Evolutionary conservation across 768 basidiomycete species (phyloP), one percentile per base, ranked within the genome.

Genomic region (Russula olivacea): DNA sequence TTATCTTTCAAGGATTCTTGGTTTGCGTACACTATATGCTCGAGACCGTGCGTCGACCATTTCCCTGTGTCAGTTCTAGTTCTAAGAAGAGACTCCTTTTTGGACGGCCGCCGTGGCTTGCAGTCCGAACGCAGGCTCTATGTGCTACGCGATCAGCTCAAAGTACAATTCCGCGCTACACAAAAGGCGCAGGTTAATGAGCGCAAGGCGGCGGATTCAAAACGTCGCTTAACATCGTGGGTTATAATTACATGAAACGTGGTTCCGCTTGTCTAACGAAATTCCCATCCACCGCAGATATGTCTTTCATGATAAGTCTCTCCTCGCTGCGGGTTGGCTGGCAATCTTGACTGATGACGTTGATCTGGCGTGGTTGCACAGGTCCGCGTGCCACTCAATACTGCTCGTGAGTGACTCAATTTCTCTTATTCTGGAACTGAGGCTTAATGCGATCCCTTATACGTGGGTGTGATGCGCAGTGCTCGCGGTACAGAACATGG

Each of bases 401-500:
- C 88, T 48, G 89, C 89, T 12, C 76, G 87, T 73, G 63, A 48
- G 72, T 71, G 47, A 10, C 53, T 32, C 38, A n/a, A 28, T 41
- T 21, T 43, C 38, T 28, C 6, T 41, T 59, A 15, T 68, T 43
- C 52, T 15, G 21, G 28, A 59, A 34, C 52, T 34, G 36, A 50
- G 11, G n/a, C 10, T 19, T 51, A 36, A 53, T 63, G 56, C 51
- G 21, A 28, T 38, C 2, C 23, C 51, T 41, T 15, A 45, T 25
- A 36, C 28, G 21, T 4, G 43, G 56, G 12, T 48, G 12, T 49
- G 14, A 25, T 10, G 12, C 28, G 32, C 56, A 78, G 76, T 94
- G 15, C 78, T 96, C 54, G 92, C 94, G 1, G 88, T 95, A 19
- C 94, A 97, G 75, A 96, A 98, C 70, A 86, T 96, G 82, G 87